phyloP scores from a whole-genome alignment of 129 eudicot species.

The Dittrichia graveolens region DNA sequence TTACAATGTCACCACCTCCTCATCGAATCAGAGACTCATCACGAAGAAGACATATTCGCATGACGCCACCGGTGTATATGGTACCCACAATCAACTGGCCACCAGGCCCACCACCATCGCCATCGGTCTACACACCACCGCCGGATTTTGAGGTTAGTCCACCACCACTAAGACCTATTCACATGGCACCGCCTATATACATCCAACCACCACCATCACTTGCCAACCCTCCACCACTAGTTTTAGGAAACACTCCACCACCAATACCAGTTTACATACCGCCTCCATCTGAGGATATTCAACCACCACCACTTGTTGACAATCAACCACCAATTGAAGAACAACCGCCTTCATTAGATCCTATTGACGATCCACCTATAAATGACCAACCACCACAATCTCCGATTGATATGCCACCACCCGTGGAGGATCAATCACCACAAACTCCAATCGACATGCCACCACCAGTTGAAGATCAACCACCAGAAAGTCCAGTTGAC shows the following conservation, averaged over 20 bases:
- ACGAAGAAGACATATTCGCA: slow-evolving; percentile 4
- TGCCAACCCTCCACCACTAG: neutral
- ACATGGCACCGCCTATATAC: neutral
- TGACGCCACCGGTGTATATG: neutral
- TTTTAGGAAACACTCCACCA: slow-evolving; percentile 10
- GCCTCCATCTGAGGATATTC: slow-evolving; percentile 8
- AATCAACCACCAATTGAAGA: slow-evolving; percentile 9
- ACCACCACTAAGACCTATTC: slow-evolving; percentile 24
- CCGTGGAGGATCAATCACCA: neutral
- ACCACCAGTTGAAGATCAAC: neutral
- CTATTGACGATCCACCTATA: neutral
- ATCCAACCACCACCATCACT: slow-evolving; percentile 16
- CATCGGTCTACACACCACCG: slow-evolving; percentile 7
- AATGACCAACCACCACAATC: slow-evolving; percentile 11
- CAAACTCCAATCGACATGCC: neutral
- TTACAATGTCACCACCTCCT: slow-evolving; percentile 22
- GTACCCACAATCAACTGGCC: slow-evolving; percentile 8
- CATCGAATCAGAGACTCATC: slow-evolving; percentile 2
- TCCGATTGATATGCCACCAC: neutral
- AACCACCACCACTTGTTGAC: neutral
- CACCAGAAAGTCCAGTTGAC: neutral
- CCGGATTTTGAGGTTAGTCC: neutral
- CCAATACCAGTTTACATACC: slow-evolving; percentile 7
- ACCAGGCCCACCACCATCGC: slow-evolving; percentile 26
- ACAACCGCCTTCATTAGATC: neutral